phyloP scores from a whole-genome alignment of 306 rosid species.

The Vicia villosa region DNA sequence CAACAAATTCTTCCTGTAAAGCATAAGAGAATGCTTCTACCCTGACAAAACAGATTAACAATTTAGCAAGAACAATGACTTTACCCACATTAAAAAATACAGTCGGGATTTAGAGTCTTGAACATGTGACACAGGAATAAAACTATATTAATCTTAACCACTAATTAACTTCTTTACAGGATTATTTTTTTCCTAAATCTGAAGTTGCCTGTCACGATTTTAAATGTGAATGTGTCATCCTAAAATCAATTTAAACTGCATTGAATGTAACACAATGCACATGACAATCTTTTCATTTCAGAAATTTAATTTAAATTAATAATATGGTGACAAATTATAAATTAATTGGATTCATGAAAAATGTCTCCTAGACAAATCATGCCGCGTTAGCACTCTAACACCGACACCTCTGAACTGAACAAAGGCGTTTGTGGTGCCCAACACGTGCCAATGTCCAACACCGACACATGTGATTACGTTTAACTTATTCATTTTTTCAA shows the following conservation, averaged over 20 bases:
- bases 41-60: constrained; percentile 52
- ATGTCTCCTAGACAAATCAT: neutral
- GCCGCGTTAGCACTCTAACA: neutral
- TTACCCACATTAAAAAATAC: constrained; percentile 17
- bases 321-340: constrained; percentile 13
- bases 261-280: constrained; percentile 4
- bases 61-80: constrained; percentile 30
- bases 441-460: too few species aligned
- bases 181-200: neutral
- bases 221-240: constrained; percentile 20
- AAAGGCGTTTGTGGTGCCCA: too few species aligned
- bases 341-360: constrained; percentile 21
- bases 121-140: constrained; percentile 13
- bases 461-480: too few species aligned
- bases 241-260: constrained; percentile 12
- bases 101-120: neutral
- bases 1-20: constrained; percentile 90
- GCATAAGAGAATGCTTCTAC: constrained; percentile 62
- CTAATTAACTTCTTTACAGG: constrained; percentile 9
- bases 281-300: constrained; percentile 18
- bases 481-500: too few species aligned
- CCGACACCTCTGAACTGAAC: too few species aligned
- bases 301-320: neutral
- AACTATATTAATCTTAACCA: constrained; percentile 21
- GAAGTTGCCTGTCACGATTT: neutral